Evolutionary conservation across 495 filamentous ascomycete genomes (phyloP).

Genomic region (Xylaria castorea): DNA sequence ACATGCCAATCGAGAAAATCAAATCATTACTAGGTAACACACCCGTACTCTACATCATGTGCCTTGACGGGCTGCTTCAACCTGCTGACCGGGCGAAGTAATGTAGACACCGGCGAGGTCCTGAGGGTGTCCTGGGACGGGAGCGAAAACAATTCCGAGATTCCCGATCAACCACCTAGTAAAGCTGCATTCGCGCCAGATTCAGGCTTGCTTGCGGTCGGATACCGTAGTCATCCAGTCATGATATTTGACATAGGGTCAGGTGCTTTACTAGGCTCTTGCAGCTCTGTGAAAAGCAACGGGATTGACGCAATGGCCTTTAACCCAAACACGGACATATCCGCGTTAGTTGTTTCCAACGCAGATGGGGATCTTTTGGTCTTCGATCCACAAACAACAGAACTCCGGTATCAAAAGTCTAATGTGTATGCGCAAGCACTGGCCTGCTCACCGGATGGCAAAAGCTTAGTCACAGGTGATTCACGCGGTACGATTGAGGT

Average conservation of each 20-base stretch:
- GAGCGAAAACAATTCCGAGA: conserved; percentile 13
- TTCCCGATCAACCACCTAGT: conserved; percentile 27
- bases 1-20: conserved; percentile 23
- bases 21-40: conserved; percentile 18
- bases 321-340: conserved; percentile 36
- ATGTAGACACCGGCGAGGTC: conserved; percentile 20
- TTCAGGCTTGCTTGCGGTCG: conserved; percentile 34
- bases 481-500: conserved; percentile 38
- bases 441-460: conserved; percentile 40
- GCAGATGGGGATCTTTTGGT: conserved; percentile 31
- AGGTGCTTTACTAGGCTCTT: conserved; percentile 15
- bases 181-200: conserved; percentile 30
- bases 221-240: conserved; percentile 35
- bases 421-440: conserved; percentile 32
- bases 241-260: conserved; percentile 32
- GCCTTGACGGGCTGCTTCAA: conserved; percentile 8
- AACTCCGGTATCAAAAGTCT: not conserved
- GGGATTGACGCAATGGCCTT: conserved; percentile 27
- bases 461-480: conserved; percentile 33
- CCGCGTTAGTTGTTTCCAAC: conserved; percentile 33
- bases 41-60: not conserved
- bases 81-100: conserved; percentile 17
- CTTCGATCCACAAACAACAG: conserved; percentile 34
- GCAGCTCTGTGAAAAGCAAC: conserved; percentile 20
- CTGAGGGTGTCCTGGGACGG: conserved; percentile 17